phyloP scores from a whole-genome alignment of 2,329 filamentous ascomycete genomes.

The Zasmidium angulare region DNA sequence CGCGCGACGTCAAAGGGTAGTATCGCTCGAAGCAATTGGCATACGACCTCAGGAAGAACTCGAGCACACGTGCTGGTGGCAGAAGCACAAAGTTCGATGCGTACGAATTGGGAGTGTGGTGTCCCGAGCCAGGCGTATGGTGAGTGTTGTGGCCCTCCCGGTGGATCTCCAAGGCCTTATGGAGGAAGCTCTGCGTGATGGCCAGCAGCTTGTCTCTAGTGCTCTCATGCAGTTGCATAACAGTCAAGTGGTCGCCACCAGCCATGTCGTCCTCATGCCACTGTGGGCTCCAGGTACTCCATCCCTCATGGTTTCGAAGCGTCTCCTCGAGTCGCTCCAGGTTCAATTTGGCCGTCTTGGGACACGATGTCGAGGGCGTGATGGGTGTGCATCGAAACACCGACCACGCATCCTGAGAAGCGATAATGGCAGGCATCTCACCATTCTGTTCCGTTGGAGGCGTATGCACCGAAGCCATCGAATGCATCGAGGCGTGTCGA shows the following conservation, averaged over 20 bases:
- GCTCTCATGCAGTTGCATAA: constrained; percentile 52
- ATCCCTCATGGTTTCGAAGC: constrained; percentile 52
- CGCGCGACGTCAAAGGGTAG: constrained; percentile 62
- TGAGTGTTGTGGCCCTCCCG: constrained; percentile 40
- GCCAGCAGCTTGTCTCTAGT: constrained; percentile 70
- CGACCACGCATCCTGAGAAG: constrained; percentile 54
- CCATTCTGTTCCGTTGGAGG: constrained; percentile 22
- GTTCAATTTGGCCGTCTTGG: constrained; percentile 52
- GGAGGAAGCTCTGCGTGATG: constrained; percentile 68
- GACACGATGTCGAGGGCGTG: constrained; percentile 49
- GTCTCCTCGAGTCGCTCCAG: constrained; percentile 53
- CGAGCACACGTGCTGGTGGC: constrained; percentile 64
- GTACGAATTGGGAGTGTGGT: constrained; percentile 48
- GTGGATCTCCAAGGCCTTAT: constrained; percentile 70
- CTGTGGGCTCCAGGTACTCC: constrained; percentile 52
- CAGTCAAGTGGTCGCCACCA: constrained; percentile 47
- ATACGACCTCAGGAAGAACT: constrained; percentile 67
- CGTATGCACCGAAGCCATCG: constrained; percentile 16
- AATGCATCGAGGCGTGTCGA: constrained; percentile 35
- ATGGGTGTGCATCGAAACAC: constrained; percentile 54
- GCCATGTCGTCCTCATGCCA: constrained; percentile 51
- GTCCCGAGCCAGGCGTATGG: constrained; percentile 15
- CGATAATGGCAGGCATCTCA: constrained; percentile 50
- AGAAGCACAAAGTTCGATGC: constrained; percentile 65
- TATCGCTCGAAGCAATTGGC: constrained; percentile 66